Conservation (phyloP, 306 rosid genomes). For the Corylus heterophylla region DNA sequence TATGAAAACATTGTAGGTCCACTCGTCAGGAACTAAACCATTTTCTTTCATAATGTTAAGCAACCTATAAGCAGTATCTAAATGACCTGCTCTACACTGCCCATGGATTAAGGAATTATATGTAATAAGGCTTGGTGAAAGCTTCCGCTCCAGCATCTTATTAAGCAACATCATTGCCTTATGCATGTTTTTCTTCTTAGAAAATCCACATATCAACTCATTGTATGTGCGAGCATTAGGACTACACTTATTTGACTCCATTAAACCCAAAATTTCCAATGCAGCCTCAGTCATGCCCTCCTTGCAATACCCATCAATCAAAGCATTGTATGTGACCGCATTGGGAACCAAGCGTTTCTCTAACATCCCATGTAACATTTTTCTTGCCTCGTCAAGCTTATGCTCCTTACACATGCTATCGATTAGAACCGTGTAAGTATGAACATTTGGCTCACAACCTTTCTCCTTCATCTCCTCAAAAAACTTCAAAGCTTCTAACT, state of each 20-base stretch:
- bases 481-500: slow-evolving; percentile 47
- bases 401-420: slow-evolving; percentile 54
- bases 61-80: slow-evolving; percentile 68
- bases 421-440: slow-evolving; percentile 71
- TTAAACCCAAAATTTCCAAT: slow-evolving; percentile 51
- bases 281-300: slow-evolving; percentile 58
- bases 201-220: slow-evolving; percentile 74
- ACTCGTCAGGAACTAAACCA: slow-evolving; percentile 63
- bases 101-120: slow-evolving; percentile 75
- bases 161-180: slow-evolving; percentile 72
- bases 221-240: slow-evolving; percentile 69
- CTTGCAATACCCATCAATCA: slow-evolving; percentile 75
- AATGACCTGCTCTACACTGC: slow-evolving; percentile 62
- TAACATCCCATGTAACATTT: slow-evolving; percentile 50
- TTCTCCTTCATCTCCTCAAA: slow-evolving; percentile 58
- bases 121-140: slow-evolving; percentile 56
- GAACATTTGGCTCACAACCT: slow-evolving; percentile 66
- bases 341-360: slow-evolving; percentile 60
- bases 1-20: slow-evolving; percentile 57
- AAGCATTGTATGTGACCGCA: slow-evolving; percentile 64
- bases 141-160: slow-evolving; percentile 60
- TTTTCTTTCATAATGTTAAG: slow-evolving; percentile 65
- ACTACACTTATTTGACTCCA: slow-evolving; percentile 58
- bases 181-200: slow-evolving; percentile 59
- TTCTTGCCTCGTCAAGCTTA: slow-evolving; percentile 54